Percentiles rank a stretch among this genome's conserved stretches.
Conservation (phyloP, 371 early-diverging fungal genomes). For the Mucor circinelloides region DNA sequence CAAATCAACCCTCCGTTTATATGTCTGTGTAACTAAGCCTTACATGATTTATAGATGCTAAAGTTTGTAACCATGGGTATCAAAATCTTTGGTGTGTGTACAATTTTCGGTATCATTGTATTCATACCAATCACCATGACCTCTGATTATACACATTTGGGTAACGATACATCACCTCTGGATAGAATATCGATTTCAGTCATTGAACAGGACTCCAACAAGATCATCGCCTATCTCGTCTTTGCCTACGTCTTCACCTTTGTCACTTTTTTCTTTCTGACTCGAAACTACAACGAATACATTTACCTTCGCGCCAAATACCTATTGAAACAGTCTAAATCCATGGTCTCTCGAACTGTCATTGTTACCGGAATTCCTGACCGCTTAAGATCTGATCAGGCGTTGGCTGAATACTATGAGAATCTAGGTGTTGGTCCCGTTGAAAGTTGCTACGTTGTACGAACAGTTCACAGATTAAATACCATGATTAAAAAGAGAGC, state of each 20-base stretch:
- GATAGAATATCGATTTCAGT: constrained; percentile 38
- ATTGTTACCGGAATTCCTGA: constrained; percentile 61
- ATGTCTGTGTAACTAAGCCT: neutral
- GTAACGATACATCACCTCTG: constrained; percentile 18
- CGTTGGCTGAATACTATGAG: constrained; percentile 55
- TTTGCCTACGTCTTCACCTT: constrained; percentile 61
- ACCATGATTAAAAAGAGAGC: constrained; percentile 39
- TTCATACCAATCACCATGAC: constrained; percentile 44
- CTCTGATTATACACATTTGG: neutral
- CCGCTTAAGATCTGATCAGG: constrained; percentile 44
- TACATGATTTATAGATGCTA: constrained; percentile 30
- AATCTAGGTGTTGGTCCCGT: constrained; percentile 55
- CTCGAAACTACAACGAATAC: constrained; percentile 52
- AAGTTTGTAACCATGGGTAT: constrained; percentile 49
- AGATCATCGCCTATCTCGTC: constrained; percentile 55
- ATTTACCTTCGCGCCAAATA: constrained; percentile 50
- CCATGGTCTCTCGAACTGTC: constrained; percentile 51
- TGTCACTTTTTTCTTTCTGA: constrained; percentile 51
- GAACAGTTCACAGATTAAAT: constrained; percentile 45
- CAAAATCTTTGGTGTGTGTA: constrained; percentile 46
- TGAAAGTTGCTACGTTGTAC: constrained; percentile 55
- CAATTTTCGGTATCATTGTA: constrained; percentile 37
- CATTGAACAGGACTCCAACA: constrained; percentile 26
- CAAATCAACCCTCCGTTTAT: neutral
- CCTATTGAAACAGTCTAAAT: constrained; percentile 41